Conservation (phyloP, 2,329 filamentous ascomycete species). For the Fusarium kyushuense region DNA sequence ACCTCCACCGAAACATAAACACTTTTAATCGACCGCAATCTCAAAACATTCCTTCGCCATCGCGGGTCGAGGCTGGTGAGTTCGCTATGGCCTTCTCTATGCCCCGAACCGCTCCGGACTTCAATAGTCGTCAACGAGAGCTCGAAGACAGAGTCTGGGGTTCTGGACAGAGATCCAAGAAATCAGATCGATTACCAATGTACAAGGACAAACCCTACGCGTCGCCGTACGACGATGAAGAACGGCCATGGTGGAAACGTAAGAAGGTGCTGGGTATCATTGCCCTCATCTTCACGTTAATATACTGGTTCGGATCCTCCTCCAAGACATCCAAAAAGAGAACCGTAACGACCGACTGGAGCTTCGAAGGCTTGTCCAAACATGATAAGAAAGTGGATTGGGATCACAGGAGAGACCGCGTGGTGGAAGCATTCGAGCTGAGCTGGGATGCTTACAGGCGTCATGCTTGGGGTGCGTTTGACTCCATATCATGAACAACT, state of each 20-base stretch:
- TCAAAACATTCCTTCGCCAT: conserved; percentile 59
- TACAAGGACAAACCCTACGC: conserved; percentile 99
- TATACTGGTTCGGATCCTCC: conserved; percentile 78
- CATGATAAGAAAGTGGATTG: conserved; percentile 71
- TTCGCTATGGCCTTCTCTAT: conserved; percentile 74
- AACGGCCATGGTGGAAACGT: conserved; percentile 70
- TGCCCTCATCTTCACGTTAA: conserved; percentile 66
- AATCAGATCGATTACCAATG: conserved; percentile 75
- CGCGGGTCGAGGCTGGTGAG: conserved; percentile 62
- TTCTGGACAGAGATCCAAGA: conserved; percentile 55
- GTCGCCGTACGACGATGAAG: conserved; percentile 64
- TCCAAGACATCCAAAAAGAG: conserved; percentile 54
- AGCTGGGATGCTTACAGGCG: conserved; percentile 95
- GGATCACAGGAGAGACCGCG: conserved; percentile 80
- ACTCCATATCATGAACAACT: neutral
- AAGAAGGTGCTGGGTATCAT: conserved; percentile 69
- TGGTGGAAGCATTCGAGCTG: conserved; percentile 88
- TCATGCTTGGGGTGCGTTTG: conserved; percentile 87
- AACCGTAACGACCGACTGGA: conserved; percentile 61
- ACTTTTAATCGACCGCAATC: conserved; percentile 63
- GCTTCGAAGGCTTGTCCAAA: conserved; percentile 67
- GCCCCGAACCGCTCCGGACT: conserved; percentile 77
- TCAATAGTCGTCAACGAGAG: conserved; percentile 72
- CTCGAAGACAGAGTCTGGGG: conserved; percentile 76
- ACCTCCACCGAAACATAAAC: conserved; percentile 56